Conservation (phyloP, 306 rosid species). For the Cicer yamashitae region DNA sequence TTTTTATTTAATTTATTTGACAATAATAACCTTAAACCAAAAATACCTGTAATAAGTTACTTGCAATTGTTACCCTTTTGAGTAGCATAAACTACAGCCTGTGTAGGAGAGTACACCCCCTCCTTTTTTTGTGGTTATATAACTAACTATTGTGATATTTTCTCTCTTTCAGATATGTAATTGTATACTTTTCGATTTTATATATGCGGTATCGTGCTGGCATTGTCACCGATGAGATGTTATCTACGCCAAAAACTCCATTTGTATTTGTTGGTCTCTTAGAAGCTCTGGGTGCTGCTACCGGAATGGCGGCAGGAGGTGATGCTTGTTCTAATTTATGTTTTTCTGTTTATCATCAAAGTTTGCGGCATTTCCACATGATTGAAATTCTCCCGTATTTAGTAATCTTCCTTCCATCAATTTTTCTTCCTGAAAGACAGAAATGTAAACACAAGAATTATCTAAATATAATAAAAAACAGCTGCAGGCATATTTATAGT, state of each 20-base stretch:
- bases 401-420: constrained; percentile 9
- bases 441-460: background rate
- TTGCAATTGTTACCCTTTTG: background rate
- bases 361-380: constrained; percentile 7
- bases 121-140: constrained; percentile 4
- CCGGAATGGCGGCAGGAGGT: constrained; percentile 99
- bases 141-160: constrained; percentile 18
- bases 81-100: constrained; percentile 13
- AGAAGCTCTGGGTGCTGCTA: constrained; percentile 95
- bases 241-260: constrained; percentile 79
- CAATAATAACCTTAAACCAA: constrained; percentile 30
- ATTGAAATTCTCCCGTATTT: constrained; percentile 22
- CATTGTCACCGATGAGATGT: constrained; percentile 88
- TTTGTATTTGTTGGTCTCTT: constrained; percentile 84
- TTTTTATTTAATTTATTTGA: background rate
- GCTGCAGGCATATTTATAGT: constrained; percentile 1
- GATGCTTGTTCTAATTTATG: constrained; percentile 37
- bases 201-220: constrained; percentile 73
- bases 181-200: constrained; percentile 82
- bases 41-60: background rate
- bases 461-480: background rate
- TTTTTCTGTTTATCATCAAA: constrained; percentile 25
- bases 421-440: constrained; percentile 15
- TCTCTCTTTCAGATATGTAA: constrained; percentile 73
- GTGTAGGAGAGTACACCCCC: background rate